Percentiles rank a stretch among this genome's conserved stretches.
phyloP scores from a whole-genome alignment of 129 eudicot genomes.

The Arctium lappa region DNA sequence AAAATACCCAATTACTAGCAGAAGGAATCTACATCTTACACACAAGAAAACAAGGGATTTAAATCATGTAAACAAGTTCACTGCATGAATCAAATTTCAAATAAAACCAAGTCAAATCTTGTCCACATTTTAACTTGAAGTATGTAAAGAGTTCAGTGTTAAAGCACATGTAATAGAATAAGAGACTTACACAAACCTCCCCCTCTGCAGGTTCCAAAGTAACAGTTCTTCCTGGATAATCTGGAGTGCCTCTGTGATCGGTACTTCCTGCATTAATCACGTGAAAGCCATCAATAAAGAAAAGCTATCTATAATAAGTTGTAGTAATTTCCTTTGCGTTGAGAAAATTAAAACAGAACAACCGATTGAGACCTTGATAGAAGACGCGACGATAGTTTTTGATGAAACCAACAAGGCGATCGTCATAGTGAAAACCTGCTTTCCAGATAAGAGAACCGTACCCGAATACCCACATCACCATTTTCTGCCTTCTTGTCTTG shows the following conservation, averaged over 20 bases:
- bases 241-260: conserved; percentile 96
- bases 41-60: not conserved
- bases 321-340: not conserved
- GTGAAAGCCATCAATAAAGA: not conserved
- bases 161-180: not conserved
- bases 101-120: not conserved
- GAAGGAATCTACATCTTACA: not conserved
- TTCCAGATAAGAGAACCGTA: conserved; percentile 97
- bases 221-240: conserved; percentile 91
- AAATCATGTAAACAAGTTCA: not conserved
- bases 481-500: conserved; percentile 12
- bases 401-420: conserved; percentile 88
- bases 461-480: conserved; percentile 96
- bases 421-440: conserved; percentile 78
- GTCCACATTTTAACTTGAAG: not conserved
- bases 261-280: conserved; percentile 69
- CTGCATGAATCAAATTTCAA: not conserved
- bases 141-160: not conserved
- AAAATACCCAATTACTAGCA: not conserved
- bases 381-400: conserved; percentile 90
- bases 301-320: not conserved
- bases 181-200: conserved; percentile 58
- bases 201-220: conserved; percentile 81
- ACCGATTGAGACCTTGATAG: conserved; percentile 57
- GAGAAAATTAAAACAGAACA: not conserved